phyloP scores from a whole-genome alignment of 2,329 filamentous ascomycete species.

The Nectriaceae sp. region DNA sequence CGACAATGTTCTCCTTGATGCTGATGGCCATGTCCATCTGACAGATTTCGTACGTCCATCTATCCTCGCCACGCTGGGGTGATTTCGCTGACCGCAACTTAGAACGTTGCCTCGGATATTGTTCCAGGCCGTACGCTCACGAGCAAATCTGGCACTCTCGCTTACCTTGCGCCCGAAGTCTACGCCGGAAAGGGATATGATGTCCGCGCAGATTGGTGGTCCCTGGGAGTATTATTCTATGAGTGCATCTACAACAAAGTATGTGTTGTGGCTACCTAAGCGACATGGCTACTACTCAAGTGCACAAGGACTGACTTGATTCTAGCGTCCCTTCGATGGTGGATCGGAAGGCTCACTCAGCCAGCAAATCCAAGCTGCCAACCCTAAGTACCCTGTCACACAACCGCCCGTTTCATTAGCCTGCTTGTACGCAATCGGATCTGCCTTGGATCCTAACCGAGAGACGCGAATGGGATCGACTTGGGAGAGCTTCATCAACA shows the following conservation, averaged over 20 bases:
- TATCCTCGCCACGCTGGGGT: not conserved
- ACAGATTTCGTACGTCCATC: constrained; percentile 82
- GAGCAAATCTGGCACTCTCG: constrained; percentile 95
- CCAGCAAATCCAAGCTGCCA: constrained; percentile 77
- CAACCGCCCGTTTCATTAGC: constrained; percentile 85
- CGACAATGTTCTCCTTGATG: constrained; percentile 86
- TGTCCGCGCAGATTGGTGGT: constrained; percentile 97
- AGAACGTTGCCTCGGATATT: constrained; percentile 97
- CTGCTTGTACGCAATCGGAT: constrained; percentile 86
- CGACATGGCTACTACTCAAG: not conserved
- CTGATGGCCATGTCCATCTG: constrained; percentile 91
- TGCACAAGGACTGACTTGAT: constrained; percentile 11
- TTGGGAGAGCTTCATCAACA: constrained; percentile 82
- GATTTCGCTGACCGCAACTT: constrained; percentile 22
- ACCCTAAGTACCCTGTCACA: constrained; percentile 88
- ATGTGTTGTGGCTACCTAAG: constrained; percentile 32
- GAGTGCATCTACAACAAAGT: constrained; percentile 99
- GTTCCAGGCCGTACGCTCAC: constrained; percentile 79
- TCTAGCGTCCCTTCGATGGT: constrained; percentile 87
- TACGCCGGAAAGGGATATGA: constrained; percentile 90
- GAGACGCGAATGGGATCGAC: constrained; percentile 80
- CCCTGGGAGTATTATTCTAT: constrained; percentile 95
- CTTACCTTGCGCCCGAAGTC: constrained; percentile 94
- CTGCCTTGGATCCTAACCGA: constrained; percentile 78
- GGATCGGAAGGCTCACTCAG: constrained; percentile 80